Base-by-base conservation (phyloP, 2,329 filamentous ascomycete species). In the Colletotrichum tamarilloi region DNA sequence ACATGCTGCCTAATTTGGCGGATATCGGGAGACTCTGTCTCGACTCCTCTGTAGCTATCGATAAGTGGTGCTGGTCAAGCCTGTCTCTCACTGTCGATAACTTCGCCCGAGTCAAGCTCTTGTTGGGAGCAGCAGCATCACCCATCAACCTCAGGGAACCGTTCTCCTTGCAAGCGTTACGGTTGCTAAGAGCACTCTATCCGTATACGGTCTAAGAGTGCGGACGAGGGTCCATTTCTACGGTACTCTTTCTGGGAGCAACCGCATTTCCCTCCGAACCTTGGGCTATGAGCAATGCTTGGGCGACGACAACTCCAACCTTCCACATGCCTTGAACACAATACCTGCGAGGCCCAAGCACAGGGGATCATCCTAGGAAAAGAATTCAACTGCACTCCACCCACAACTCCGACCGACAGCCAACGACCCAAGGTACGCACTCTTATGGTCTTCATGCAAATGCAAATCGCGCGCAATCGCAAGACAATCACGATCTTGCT, bases 91-190 rank as follows among this genome's bases (percentile, higher is more conserved):
- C 32, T 35, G 19, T 65, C 56, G 49, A 49, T 9, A 49, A 49
- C 19, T 53, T 32, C 55, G 60, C 64, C 42, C 67, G 67, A 73
- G 70, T 73, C 70, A 73, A 73, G 70, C 55, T 73, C 55, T 35
- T 56, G 64, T 73, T 60, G 35, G 57, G 12, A 60, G 24, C 67
- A 9, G 60, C 55, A 57, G 56, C 32, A 24, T 70, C 60, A 60
- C 55, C 28, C 67, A 24, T 55, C 46, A 70, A 70, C 49, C 12
- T 55, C 32, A 59, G 55, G 46, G 35, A 52, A 7, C 24, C 42
- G 19, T 49, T 49, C 42, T 28, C 24, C 26, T 7, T 14, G 38
- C 35, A 24, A 59, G 62, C 55, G 52, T 67, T 69, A 42, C 26
- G 59, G 49, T 55, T 46, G 53, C 35, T 38, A 42, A 55, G 58